These are phyloP conservation scores for Pseudopyricularia cyperi DNA, from an alignment of 2,329 filamentous ascomycete genomes.

Conservation along the genomic window DNA sequence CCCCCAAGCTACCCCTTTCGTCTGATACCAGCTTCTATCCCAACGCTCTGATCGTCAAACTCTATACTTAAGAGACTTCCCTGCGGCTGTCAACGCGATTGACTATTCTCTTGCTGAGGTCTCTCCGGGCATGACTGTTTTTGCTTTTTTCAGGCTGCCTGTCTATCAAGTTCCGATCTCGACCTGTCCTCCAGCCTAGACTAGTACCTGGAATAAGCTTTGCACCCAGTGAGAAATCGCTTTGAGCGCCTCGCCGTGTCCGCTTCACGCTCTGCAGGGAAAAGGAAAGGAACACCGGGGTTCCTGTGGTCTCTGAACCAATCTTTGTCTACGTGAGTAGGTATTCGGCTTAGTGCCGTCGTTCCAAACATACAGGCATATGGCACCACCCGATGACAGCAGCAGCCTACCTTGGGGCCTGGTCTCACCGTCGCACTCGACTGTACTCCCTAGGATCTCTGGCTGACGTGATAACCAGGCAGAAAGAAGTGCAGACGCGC, in stretches of 20 bases:
- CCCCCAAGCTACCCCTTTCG: constrained; percentile 15
- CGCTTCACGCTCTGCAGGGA: neutral
- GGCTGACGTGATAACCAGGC: neutral
- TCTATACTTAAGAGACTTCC: neutral
- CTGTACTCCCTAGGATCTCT: neutral
- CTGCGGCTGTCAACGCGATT: neutral
- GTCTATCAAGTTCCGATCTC: neutral
- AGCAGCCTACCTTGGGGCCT: neutral
- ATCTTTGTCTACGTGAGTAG: neutral
- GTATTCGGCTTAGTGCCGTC: neutral
- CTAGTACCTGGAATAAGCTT: neutral
- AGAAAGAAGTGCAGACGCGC: neutral
- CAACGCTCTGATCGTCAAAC: neutral
- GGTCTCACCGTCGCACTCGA: neutral
- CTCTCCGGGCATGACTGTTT: neutral
- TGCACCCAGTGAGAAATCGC: neutral
- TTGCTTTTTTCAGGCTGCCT: neutral
- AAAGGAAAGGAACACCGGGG: neutral
- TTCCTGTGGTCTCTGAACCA: neutral
- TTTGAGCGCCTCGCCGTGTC: neutral
- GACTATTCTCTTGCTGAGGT: neutral
- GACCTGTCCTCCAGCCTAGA: neutral
- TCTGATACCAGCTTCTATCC: neutral
- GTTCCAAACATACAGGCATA: neutral
- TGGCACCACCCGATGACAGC: neutral